Percentiles rank a stretch among this genome's conserved stretches.
phyloP scores from a whole-genome alignment of 495 filamentous ascomycete genomes.

The Daldinia grandis region DNA sequence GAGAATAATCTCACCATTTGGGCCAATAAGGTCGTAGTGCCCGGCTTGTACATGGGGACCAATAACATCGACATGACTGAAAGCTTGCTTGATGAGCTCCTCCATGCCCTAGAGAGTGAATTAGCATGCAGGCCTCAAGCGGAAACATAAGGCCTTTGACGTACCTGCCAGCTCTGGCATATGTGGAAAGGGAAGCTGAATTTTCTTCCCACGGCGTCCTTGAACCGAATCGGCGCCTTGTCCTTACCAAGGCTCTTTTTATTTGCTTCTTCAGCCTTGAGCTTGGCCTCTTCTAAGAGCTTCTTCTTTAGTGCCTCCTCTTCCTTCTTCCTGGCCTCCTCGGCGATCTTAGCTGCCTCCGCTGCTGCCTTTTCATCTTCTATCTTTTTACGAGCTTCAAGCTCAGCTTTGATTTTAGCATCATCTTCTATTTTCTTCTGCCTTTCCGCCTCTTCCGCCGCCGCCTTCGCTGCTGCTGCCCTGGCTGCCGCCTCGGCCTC shows the following conservation, averaged over 20 bases:
- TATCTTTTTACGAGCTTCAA: conserved; percentile 53
- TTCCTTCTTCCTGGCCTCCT: conserved; percentile 50
- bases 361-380: conserved; percentile 50
- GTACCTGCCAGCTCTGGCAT: conserved; percentile 81
- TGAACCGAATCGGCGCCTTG: conserved; percentile 75
- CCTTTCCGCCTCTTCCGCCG: conserved; percentile 38
- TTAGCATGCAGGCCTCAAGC: conserved; percentile 23
- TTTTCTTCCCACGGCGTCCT: conserved; percentile 85
- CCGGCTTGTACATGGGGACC: conserved; percentile 84
- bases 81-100: conserved; percentile 85
- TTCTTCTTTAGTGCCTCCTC: conserved; percentile 59
- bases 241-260: conserved; percentile 56
- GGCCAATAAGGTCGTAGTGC: conserved; percentile 84
- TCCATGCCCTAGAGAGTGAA: conserved; percentile 73
- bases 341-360: conserved; percentile 42
- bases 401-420: conserved; percentile 56
- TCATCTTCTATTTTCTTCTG: conserved; percentile 43
- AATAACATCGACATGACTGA: conserved; percentile 83
- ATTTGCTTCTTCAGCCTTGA: conserved; percentile 62
- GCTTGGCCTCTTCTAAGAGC: conserved; percentile 52
- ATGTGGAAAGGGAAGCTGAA: conserved; percentile 86
- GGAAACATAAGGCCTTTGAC: conserved; percentile 35
- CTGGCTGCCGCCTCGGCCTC: conserved; percentile 46
- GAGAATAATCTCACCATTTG: conserved; percentile 87
- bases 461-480: conserved; percentile 34